Evolutionary conservation across 1,284 basidiomycete genomes (phyloP).

Genomic region (Neolentinus lepideus): DNA sequence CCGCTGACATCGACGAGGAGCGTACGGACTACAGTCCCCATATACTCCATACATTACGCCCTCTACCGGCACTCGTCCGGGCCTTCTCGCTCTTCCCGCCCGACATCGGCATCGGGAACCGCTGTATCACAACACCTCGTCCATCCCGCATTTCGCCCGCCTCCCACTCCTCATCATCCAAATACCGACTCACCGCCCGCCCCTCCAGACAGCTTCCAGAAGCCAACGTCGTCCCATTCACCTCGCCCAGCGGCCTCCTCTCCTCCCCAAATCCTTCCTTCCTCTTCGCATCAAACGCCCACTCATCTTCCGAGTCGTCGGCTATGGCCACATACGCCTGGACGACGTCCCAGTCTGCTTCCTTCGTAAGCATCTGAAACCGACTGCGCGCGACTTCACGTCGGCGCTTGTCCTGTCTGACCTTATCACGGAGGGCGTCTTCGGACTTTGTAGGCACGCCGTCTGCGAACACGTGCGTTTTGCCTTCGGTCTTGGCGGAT

Average conservation of each 20-base stretch:
- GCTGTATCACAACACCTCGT: constrained; percentile 15
- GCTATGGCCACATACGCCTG: constrained; percentile 62
- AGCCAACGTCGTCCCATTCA: constrained; percentile 5
- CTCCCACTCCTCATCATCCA: constrained; percentile 68
- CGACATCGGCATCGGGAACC: constrained; percentile 12
- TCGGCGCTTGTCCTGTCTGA: constrained; percentile 32
- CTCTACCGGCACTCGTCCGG: too few species aligned
- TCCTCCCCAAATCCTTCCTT: constrained; percentile 27
- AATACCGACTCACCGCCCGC: constrained; percentile 48
- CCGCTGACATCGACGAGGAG: too few species aligned
- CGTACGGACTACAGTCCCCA: too few species aligned
- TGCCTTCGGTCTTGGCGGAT: constrained; percentile 15
- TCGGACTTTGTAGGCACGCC: constrained; percentile 4
- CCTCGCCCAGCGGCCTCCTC: constrained; percentile 10
- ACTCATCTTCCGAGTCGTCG: constrained; percentile 23
- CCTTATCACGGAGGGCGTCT: constrained; percentile 23
- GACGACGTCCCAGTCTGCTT: constrained; percentile 58
- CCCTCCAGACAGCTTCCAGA: constrained; percentile 31
- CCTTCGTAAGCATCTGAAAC: constrained; percentile 60
- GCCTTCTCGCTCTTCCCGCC: too few species aligned
- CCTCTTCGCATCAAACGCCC: constrained; percentile 17
- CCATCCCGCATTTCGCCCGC: constrained; percentile 24
- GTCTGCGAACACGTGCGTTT: neutral
- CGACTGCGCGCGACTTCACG: constrained; percentile 52
- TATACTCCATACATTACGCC: too few species aligned